These are phyloP conservation scores for Auriculariales sp. DNA, from an alignment of 768 basidiomycete genomes.

Conservation along the genomic window DNA sequence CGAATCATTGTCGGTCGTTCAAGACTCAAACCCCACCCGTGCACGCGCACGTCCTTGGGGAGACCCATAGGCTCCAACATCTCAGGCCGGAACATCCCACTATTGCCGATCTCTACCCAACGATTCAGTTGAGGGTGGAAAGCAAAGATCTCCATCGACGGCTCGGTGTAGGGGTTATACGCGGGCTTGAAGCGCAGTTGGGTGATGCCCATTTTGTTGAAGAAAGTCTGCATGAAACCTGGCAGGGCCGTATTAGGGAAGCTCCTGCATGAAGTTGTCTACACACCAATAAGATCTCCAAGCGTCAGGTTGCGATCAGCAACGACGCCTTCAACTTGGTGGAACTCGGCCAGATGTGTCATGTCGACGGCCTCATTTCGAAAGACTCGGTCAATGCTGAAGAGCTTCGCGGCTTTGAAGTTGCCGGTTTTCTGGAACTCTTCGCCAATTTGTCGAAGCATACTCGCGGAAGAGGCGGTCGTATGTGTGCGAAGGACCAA, in stretches of 20 bases:
- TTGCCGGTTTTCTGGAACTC: conserved; percentile 58
- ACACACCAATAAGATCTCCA: conserved; percentile 83
- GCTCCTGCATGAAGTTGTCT: background rate
- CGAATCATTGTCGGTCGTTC: conserved; percentile 99
- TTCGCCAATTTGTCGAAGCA: conserved; percentile 32
- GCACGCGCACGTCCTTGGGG: conserved; percentile 89
- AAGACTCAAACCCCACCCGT: conserved; percentile 90
- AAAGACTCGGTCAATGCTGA: conserved; percentile 97
- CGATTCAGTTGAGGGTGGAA: conserved; percentile 88
- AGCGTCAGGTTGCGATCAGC: conserved; percentile 86
- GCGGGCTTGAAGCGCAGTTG: conserved; percentile 96
- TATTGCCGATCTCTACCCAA: conserved; percentile 98
- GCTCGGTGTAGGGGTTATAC: conserved; percentile 72
- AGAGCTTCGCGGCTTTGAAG: conserved; percentile 84
- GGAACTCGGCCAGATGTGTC: conserved; percentile 97
- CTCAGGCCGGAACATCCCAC: conserved; percentile 98
- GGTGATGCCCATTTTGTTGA: conserved; percentile 92
- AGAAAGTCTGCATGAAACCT: conserved; percentile 99
- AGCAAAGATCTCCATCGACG: conserved; percentile 94
- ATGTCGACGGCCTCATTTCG: conserved; percentile 97
- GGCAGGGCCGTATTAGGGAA: background rate
- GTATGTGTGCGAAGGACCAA: conserved; percentile 94
- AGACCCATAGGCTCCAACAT: conserved; percentile 99
- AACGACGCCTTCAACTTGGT: conserved; percentile 99
- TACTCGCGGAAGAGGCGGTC: conserved; percentile 83